A percentile compares a stretch with the other conserved stretches of the same genome.
Conservation (phyloP, 2,329 filamentous ascomycete genomes). For the Colletotrichum spaethianum region DNA sequence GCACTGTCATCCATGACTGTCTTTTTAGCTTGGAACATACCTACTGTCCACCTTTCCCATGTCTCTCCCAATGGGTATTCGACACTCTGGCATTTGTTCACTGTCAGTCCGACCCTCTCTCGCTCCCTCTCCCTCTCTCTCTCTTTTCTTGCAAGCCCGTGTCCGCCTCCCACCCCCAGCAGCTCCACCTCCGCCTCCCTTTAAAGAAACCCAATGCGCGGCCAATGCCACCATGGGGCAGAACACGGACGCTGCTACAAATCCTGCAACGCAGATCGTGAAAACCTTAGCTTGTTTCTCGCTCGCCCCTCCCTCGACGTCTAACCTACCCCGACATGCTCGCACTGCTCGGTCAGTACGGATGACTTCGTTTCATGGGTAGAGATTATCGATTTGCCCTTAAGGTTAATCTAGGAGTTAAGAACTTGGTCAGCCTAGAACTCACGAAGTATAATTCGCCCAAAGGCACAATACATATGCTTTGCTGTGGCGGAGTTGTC, state of each 20-base stretch:
- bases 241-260: neutral
- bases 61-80: neutral
- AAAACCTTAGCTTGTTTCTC: constrained; percentile 5
- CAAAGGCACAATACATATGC: neutral
- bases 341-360: neutral
- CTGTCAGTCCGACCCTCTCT: neutral
- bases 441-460: neutral
- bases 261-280: neutral
- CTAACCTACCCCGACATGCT: neutral
- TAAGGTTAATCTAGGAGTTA: neutral
- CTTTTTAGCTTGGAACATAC: neutral
- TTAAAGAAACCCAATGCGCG: neutral
- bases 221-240: constrained; percentile 45
- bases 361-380: neutral
- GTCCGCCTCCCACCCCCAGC: neutral
- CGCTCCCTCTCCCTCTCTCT: neutral
- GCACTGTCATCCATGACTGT: constrained; percentile 1
- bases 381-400: neutral
- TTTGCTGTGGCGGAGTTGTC: neutral
- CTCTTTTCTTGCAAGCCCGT: neutral
- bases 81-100: neutral
- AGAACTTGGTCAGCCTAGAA: neutral
- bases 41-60: neutral
- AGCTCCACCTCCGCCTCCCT: neutral
- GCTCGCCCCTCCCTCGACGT: no score